These are phyloP conservation scores for Hypoxylon sp. DNA, from an alignment of 2,329 filamentous ascomycete species.

Conservation along the genomic window DNA sequence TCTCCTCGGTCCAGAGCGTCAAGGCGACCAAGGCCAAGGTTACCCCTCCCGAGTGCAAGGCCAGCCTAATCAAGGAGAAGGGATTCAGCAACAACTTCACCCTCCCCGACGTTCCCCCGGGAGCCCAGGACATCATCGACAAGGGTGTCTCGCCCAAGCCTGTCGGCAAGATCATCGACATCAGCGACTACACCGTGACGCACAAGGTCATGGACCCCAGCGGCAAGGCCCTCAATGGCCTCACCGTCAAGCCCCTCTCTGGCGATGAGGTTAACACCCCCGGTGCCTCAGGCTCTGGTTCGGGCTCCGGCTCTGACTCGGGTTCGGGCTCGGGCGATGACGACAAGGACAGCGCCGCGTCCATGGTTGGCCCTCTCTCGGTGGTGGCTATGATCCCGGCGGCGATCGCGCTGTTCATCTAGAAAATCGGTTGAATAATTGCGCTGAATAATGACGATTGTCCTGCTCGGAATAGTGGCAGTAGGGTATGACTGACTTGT, in stretches of 20 bases:
- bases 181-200: constrained; percentile 63
- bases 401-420: constrained; percentile 30
- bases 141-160: constrained; percentile 74
- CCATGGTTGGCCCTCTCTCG: constrained; percentile 22
- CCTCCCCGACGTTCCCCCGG: constrained; percentile 72
- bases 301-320: constrained; percentile 4
- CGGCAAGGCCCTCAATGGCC: constrained; percentile 15
- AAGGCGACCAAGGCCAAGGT: constrained; percentile 63
- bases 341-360: constrained; percentile 15
- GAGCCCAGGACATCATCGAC: constrained; percentile 75
- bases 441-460: constrained; percentile 33
- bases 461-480: constrained; percentile 18
- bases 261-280: constrained; percentile 29
- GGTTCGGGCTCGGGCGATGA: background rate
- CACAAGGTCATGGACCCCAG: constrained; percentile 37
- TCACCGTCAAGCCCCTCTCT: constrained; percentile 31
- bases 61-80: constrained; percentile 70
- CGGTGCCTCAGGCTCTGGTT: background rate
- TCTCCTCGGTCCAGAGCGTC: constrained; percentile 69
- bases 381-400: constrained; percentile 32
- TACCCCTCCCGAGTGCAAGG: constrained; percentile 68
- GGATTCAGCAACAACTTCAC: constrained; percentile 83
- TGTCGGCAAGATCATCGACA: constrained; percentile 71
- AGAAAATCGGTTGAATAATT: constrained; percentile 32
- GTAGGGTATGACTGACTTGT: constrained; percentile 18